Evolutionary conservation across 1,139 yeast species (phyloP).

Genomic region (Protomyces inundatus): DNA sequence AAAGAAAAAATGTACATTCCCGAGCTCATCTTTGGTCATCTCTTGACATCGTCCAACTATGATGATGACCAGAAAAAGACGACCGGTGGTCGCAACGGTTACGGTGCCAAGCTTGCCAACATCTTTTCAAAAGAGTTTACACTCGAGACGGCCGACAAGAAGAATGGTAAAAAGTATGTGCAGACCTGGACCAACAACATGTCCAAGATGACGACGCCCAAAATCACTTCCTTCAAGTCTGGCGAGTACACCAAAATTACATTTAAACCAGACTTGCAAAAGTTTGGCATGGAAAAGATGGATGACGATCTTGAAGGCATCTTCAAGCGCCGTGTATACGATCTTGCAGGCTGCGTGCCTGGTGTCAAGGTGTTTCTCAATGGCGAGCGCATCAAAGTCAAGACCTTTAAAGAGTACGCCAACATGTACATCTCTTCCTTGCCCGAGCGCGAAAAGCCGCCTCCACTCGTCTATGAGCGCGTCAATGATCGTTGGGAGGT

Average conservation of each 20-base stretch:
- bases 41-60: slow-evolving; percentile 90
- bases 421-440: slow-evolving; percentile 82
- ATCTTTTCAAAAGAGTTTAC: slow-evolving; percentile 83
- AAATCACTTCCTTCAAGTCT: slow-evolving; percentile 57
- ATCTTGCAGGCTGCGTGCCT: slow-evolving; percentile 89
- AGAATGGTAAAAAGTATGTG: slow-evolving; percentile 55
- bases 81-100: slow-evolving; percentile 98
- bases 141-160: slow-evolving; percentile 83
- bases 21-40: slow-evolving; percentile 90
- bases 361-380: slow-evolving; percentile 76
- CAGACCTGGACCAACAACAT: slow-evolving; percentile 88
- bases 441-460: slow-evolving; percentile 40
- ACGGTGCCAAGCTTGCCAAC: slow-evolving; percentile 93
- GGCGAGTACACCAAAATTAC: slow-evolving; percentile 80
- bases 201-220: slow-evolving; percentile 72
- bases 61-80: slow-evolving; percentile 94
- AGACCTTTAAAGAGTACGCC: slow-evolving; percentile 77
- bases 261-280: slow-evolving; percentile 78
- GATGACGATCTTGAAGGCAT: slow-evolving; percentile 82
- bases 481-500: slow-evolving; percentile 86
- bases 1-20: slow-evolving; percentile 93
- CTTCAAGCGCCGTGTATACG: slow-evolving; percentile 88
- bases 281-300: slow-evolving; percentile 75
- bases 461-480: slow-evolving; percentile 69
- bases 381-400: slow-evolving; percentile 63